Evolutionary conservation across 202 grass and related monocot genomes (phyloP), one percentile per base, ranked within the genome.

Genomic region (Saccharum hybrid): DNA sequence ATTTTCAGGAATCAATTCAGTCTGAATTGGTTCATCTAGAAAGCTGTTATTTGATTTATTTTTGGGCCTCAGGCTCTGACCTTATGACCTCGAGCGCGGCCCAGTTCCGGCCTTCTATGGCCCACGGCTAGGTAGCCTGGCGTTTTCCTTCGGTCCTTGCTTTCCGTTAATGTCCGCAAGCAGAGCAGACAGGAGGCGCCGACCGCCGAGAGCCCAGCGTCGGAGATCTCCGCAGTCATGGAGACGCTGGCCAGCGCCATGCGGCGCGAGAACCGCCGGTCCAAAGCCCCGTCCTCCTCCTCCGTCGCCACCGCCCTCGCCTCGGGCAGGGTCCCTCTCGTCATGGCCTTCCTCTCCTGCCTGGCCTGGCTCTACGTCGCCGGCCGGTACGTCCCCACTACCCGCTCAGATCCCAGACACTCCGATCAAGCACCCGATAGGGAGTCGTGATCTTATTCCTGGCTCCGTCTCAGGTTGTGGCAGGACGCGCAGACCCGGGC

Each of bases 331-430:
- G 82, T 63, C 1, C 84, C 88, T 28, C 88, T 94, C 33, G 80
- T 97, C 71, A 91, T 97, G 94, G 94, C 82, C n/a, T 97, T 97
- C 86, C 88, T 97, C 68, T 94, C 94, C 57, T 97, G 92, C 84
- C 88, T 97, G 54, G 94, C 94, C 19, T 97, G 94, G 92, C 88
- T 97, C 72, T 97, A 97, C 80, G 64, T 94, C 78, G 94, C 94
- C 51, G 92, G 94, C 36, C 78, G 92, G 88, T 94, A 69, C 63
- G 83, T n/a, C 49, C 31, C 23, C 69, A 38, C 0, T 49, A 40
- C 16, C 28, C 51, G 67, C 19, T 11, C 48, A 57, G 71, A 74
- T 74, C 72, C 18, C 48, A 1, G 2, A 19, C 9, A 30, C 48
- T 31, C 9, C 31, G 48, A 54, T 6, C 64, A 19, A 16, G 11